phyloP scores from a whole-genome alignment of 768 basidiomycete species.

The Coprinellus aureogranulatus region DNA sequence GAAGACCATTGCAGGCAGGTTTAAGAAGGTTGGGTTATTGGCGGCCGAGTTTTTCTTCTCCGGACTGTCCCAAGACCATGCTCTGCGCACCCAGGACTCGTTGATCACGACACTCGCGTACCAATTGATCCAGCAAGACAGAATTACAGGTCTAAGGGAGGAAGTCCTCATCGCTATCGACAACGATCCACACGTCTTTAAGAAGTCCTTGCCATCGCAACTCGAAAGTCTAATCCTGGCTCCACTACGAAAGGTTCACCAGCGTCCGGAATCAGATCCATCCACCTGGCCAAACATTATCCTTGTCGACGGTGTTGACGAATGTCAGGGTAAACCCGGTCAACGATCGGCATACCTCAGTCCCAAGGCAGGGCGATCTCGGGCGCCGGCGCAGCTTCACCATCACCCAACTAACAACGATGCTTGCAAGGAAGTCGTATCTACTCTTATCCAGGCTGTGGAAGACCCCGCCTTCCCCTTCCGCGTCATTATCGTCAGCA shows the following conservation, averaged over 20 bases:
- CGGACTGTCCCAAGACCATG: not conserved
- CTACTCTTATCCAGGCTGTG: no score
- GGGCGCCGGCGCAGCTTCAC: no score
- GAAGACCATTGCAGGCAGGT: conserved; percentile 3
- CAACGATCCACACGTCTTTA: not conserved
- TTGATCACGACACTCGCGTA: conserved; percentile 2
- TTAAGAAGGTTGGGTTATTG: not conserved
- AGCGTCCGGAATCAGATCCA: not conserved
- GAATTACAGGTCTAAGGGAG: not conserved
- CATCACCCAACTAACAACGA: not conserved
- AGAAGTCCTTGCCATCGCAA: not conserved
- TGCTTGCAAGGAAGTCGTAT: not conserved
- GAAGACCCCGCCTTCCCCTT: no score
- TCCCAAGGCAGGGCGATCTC: not conserved
- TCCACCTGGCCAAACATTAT: not conserved
- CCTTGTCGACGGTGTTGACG: conserved; percentile 13
- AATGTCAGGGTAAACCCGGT: not conserved
- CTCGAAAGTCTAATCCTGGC: not conserved
- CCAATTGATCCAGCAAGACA: not conserved
- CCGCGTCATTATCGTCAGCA: no score
- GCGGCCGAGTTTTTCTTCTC: conserved; percentile 13
- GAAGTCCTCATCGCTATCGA: not conserved
- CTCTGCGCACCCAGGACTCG: not conserved
- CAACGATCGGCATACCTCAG: no score
- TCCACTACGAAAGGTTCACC: not conserved